phyloP scores from a whole-genome alignment of 2,329 filamentous ascomycete species.

The Orbilia brochopaga region DNA sequence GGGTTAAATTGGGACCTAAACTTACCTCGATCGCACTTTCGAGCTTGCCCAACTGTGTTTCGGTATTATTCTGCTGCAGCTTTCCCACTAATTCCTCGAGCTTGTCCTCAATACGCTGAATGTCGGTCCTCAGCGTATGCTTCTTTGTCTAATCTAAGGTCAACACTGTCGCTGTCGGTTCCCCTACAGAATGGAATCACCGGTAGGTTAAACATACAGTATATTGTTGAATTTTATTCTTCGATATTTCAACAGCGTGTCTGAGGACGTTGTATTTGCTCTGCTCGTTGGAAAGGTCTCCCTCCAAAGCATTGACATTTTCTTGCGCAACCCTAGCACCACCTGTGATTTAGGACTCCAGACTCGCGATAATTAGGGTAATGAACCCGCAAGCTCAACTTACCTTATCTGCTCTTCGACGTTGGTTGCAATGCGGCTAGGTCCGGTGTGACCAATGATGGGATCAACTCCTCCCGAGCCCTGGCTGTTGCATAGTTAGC shows the following conservation, averaged over 20 bases:
- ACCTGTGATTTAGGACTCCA: not conserved
- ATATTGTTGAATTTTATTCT: not conserved
- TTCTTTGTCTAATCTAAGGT: conserved; percentile 59
- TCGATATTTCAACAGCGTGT: not conserved
- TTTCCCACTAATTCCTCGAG: conserved; percentile 71
- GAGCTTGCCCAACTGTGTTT: conserved; percentile 69
- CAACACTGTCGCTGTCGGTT: not conserved
- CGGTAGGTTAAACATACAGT: conserved; percentile 3
- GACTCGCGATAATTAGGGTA: not conserved
- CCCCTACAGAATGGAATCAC: not conserved
- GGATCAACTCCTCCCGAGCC: conserved; percentile 54
- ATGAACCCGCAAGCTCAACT: conserved; percentile 16
- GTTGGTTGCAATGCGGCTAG: conserved; percentile 80
- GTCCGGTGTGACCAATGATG: conserved; percentile 62
- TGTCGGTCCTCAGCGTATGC: conserved; percentile 68
- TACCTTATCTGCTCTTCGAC: conserved; percentile 70
- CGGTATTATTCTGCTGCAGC: conserved; percentile 66
- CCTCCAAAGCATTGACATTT: conserved; percentile 6
- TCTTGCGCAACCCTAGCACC: conserved; percentile 12
- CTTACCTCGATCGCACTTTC: conserved; percentile 56
- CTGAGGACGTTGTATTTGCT: conserved; percentile 7
- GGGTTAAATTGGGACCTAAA: not conserved
- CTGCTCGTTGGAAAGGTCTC: conserved; percentile 5
- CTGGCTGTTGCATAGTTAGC: conserved; percentile 29
- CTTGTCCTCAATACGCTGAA: conserved; percentile 64